Base-by-base conservation (phyloP, 768 basidiomycete genomes). In the Holtermannia corniformis region DNA sequence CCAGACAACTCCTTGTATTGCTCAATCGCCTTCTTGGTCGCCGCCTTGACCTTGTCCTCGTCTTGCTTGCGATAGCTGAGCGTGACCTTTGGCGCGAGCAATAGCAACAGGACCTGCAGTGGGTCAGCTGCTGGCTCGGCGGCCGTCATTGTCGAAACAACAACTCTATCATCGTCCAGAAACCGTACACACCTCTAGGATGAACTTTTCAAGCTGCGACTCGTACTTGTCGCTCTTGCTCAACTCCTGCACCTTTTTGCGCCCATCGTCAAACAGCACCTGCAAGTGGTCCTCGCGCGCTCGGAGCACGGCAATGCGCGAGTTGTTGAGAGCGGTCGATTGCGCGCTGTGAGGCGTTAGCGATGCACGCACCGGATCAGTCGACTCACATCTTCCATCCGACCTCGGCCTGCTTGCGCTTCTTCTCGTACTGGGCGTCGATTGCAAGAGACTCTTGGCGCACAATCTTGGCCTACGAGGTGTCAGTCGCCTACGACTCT, bases 301-400 rank as follows among this genome's bases (percentile, higher is more conserved):
- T 68, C 92, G 86, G 10, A 97, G 81, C 25, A 97, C 79, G 67
- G 80, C 82, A 61, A 99, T 79, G 28, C 95, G 87, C 13, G 92
- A 90, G 67, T 88, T 91, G 79, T 97, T 99, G 60, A 91, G 95
- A 56, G 93, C 79, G 22, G 87, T 96, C 4, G 93, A 97, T 70
- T 93, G 87, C 5, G 91, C 83, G 61, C 93, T 97, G 62, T 4
- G 22, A 22, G 23, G 53, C 20, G 22, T 14, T 28, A 42, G 20
- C 11, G 45, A 16, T 25, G 19, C 14, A 41, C 3, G 13, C 13
- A 27, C 21, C 14, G 23, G 14, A 49, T 42, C 10, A 43, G 22
- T 57, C 19, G 13, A 75, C 83, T 54, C 65, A 93, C 93, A 99
- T 97, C 79, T 95, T 97, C 79, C 91, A 89, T 32, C 90, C 81